Evolutionary conservation across 2,329 filamentous ascomycete genomes (phyloP).

Genomic region (Penicillium sp.): DNA sequence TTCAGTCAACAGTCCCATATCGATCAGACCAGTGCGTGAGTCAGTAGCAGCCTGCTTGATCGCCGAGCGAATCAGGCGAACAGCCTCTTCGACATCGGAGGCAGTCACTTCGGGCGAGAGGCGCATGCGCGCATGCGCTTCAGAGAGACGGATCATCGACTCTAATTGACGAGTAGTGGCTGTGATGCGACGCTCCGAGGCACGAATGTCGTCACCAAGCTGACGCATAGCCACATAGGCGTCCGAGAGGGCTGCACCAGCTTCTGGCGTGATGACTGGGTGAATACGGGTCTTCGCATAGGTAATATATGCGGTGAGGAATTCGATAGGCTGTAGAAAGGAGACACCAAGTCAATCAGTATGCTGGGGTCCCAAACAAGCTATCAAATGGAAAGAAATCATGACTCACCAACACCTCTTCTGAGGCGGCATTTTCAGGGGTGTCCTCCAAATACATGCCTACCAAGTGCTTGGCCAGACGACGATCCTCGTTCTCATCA

Average conservation of each 20-base stretch:
- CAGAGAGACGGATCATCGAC: conserved; percentile 93
- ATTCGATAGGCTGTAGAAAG: conserved; percentile 68
- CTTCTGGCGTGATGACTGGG: conserved; percentile 71
- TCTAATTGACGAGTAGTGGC: conserved; percentile 95
- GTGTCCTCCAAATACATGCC: conserved; percentile 96
- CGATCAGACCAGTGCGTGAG: conserved; percentile 79
- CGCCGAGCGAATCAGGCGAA: conserved; percentile 85
- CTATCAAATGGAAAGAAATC: no score
- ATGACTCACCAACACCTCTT: conserved; percentile 73
- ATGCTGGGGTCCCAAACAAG: conserved; percentile 12
- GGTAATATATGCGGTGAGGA: conserved; percentile 93
- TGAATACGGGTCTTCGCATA: conserved; percentile 85
- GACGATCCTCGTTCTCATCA: conserved; percentile 82
- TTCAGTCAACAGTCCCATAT: conserved; percentile 92
- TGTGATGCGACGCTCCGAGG: conserved; percentile 91
- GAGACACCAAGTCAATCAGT: conserved; percentile 1
- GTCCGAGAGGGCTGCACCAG: conserved; percentile 75
- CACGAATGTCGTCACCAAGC: conserved; percentile 78
- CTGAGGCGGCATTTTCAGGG: conserved; percentile 70
- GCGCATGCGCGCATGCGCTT: conserved; percentile 98
- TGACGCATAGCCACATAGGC: conserved; percentile 94
- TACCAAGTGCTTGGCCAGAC: conserved; percentile 84
- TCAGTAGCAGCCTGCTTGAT: conserved; percentile 98
- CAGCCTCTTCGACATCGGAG: conserved; percentile 81
- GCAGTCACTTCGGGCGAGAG: conserved; percentile 68